Evolutionary conservation across 2,329 filamentous ascomycete genomes (phyloP).

Genomic region (Cercospora sp.): DNA sequence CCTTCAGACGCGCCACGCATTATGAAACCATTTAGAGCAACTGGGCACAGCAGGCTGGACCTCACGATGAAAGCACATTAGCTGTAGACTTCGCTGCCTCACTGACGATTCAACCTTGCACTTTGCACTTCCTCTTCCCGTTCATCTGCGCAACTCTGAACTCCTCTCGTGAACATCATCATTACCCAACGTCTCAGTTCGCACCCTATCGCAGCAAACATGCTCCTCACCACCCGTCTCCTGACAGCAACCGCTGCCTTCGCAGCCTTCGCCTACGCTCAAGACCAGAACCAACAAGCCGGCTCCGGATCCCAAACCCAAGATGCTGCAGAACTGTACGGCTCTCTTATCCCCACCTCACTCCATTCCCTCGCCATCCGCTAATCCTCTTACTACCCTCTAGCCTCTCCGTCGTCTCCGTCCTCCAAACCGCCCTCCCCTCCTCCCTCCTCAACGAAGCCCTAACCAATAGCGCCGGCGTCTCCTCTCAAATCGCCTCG

Average conservation of each 20-base stretch:
- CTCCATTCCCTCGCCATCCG: too few species aligned
- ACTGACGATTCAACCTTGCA: neutral
- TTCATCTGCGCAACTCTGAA: neutral
- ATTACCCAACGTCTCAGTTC: neutral
- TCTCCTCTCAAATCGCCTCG: constrained; percentile 45
- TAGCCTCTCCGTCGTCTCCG: constrained; percentile 44
- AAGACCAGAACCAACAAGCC: neutral
- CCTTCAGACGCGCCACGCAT: neutral
- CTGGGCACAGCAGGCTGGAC: neutral
- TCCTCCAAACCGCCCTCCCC: constrained; percentile 50
- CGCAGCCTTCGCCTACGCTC: neutral
- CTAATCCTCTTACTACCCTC: too few species aligned
- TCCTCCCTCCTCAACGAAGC: constrained; percentile 43
- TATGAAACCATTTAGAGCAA: neutral
- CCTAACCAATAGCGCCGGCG: constrained; percentile 45
- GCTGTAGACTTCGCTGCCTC: neutral
- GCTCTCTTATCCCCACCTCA: too few species aligned
- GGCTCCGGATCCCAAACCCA: neutral
- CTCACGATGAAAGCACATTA: neutral
- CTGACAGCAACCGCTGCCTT: neutral
- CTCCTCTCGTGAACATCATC: neutral
- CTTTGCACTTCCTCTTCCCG: neutral
- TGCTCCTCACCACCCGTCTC: neutral
- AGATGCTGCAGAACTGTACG: constrained; percentile 4
- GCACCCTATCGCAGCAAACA: neutral